Evolutionary conservation across 164 flowering plant genomes (phyloP), one percentile per base, ranked within the genome.

Genomic region (Macadamia tetraphylla): DNA sequence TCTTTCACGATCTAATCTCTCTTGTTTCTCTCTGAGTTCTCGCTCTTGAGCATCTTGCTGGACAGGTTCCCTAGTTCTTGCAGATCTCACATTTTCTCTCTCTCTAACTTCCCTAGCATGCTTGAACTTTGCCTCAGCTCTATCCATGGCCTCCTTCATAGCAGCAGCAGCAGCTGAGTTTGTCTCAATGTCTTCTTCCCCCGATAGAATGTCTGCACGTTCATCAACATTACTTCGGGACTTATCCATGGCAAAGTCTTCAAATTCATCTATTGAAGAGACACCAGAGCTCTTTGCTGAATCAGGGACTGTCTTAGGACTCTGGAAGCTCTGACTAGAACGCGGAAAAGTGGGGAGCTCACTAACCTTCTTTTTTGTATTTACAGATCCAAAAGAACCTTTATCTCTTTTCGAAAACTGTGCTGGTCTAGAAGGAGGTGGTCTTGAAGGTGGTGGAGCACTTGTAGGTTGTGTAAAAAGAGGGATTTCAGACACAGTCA

Each of bases 391-490:
- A 74, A 68, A 75, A 64, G 73, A 78, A 71, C 83, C 73, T 35
- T 63, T 59, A 51, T 75, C 84, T n/a, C 78, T 67, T 73, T 75
- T 90, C 40, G 83, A 71, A 70, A 70, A 40, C 7, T 75, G 79
- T 12, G 81, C 75, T 23, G 94, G 90, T 74, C 86, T 82, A 17
- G 92, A 83, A 67, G 98, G 97, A 57, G 97, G 98, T 9, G 97
- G 98, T 72, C 99, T 90, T 73, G 98, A 86, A 73, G 99, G 99
- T 18, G 99, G 98, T 58, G 99, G 97, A 66, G 97, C 94, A 79
- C 80, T 79, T 64, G 98, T 90, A 11, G 96, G 99, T 69, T 86
- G 91, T 6, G 99, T 94, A 67, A 81, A 87, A 67, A 94, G 91
- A 77, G 91, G 97, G 76, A 94, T 72, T 74, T 92, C 98, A 44